Conservation (phyloP, 352 stramenopile species). For the Aphanomyces invadans region DNA sequence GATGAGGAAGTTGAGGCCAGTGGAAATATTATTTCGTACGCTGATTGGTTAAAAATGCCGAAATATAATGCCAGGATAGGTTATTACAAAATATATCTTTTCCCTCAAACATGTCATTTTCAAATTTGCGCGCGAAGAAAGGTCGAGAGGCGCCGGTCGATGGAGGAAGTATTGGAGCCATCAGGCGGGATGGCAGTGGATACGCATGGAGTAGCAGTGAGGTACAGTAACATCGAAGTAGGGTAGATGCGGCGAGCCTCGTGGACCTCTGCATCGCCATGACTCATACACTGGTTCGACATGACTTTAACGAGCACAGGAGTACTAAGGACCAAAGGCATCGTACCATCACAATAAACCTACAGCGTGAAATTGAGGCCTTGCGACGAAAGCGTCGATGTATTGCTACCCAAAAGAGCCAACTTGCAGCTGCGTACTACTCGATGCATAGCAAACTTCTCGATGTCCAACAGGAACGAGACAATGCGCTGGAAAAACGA, state of each 20-base stretch:
- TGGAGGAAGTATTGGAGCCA: neutral
- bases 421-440: neutral
- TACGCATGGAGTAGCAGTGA: neutral
- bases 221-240: neutral
- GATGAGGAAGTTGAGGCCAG: too few species aligned
- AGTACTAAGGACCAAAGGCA: neutral
- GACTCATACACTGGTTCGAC: too few species aligned
- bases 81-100: neutral
- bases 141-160: neutral
- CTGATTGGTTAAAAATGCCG: neutral
- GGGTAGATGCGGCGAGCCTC: neutral
- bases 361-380: neutral
- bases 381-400: neutral
- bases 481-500: neutral
- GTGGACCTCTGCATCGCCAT: too few species aligned
- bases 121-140: conserved; percentile 8
- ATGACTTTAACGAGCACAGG: too few species aligned
- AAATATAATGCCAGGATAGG: neutral
- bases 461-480: neutral
- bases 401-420: neutral
- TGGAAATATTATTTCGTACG: too few species aligned
- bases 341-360: neutral
- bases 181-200: neutral
- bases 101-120: neutral
- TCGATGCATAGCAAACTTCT: neutral